Conservation (phyloP, 305 asterid genomes). For the Salvia sclarea region DNA sequence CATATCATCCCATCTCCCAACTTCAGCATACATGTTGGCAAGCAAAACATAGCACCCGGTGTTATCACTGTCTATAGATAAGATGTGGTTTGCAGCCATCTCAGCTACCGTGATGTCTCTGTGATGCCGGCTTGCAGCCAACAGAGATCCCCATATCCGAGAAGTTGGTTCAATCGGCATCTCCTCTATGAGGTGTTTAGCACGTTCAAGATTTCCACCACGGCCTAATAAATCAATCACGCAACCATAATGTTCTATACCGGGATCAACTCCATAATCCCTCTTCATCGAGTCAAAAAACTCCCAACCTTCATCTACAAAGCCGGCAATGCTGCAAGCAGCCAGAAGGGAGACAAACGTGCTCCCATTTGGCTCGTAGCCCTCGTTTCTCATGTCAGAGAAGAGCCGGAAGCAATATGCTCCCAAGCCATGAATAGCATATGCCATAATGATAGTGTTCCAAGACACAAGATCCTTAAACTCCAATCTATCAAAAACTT, state of each 20-base stretch:
- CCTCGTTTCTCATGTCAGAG: conserved; percentile 42
- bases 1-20: conserved; percentile 59
- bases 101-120: conserved; percentile 56
- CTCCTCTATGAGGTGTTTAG: conserved; percentile 50
- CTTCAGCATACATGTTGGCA: conserved; percentile 62
- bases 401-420: conserved; percentile 46
- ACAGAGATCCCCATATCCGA: conserved; percentile 68
- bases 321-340: conserved; percentile 58
- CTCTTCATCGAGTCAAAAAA: conserved; percentile 53
- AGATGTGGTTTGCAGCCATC: conserved; percentile 44
- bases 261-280: conserved; percentile 52
- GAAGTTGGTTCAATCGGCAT: conserved; percentile 57
- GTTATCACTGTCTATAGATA: conserved; percentile 44
- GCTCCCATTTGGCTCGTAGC: conserved; percentile 51
- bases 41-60: conserved; percentile 62
- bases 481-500: conserved; percentile 41
- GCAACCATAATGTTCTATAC: conserved; percentile 71
- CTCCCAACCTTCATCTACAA: conserved; percentile 53
- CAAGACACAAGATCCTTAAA: conserved; percentile 57
- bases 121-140: conserved; percentile 58
- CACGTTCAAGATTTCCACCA: conserved; percentile 49
- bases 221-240: conserved; percentile 67
- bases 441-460: conserved; percentile 67
- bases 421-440: conserved; percentile 63
- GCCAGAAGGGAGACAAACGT: conserved; percentile 60